Base-by-base conservation (phyloP, 352 stramenopile species). In the Phytophthora idaei region DNA sequence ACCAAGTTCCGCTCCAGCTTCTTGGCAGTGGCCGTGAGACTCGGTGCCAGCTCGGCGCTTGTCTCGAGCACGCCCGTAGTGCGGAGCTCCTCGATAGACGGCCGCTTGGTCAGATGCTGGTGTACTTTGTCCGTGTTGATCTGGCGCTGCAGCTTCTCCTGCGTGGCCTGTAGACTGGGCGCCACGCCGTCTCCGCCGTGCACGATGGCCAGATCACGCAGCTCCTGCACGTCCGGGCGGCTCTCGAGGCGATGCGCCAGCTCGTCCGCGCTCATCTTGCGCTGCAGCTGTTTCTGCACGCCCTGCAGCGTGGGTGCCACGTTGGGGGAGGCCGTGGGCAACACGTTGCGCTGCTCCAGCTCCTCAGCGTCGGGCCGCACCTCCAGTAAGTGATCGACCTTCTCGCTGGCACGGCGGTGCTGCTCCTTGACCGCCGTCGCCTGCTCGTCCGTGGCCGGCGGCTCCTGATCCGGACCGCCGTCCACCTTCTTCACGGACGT, bases 281-380 rank as follows among this genome's bases (percentile, higher is more conserved):
- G 83, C 60, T 93, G 83, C 9, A 95, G 76, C 37, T 92, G 72
- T 64, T 90, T 90, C 62, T 92, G 84, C 2, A 93, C 83, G 54
- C 80, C 71, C 58, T 92, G 84, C 5, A 95, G 61, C 46, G 76
- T 72, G 1, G 83, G 68, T 10, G 86, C 79, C 4, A 92, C 77
- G 36, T 58, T 85, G 5, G 74, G 73, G 15, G 81, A 78, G 21
- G 63, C 58, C 15, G 52, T 67, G n/a, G 69, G 61, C 6, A 93
- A 66, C 65, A 91, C 58, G 29, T 90, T 78, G 49, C 73, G 73
- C 53, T 89, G 71, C 52, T 89, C 76, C 14, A 90, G 72, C 25
- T 77, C 76, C 34, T 89, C 75, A 0, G 69, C 57, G 42, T 93
- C 84, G 1, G 86, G 86, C 28, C 86, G 86, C 14, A 71, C 64